phyloP scores from a whole-genome alignment of 345 rosid species.

The thale cress (Arabidopsis thaliana) region DNA sequence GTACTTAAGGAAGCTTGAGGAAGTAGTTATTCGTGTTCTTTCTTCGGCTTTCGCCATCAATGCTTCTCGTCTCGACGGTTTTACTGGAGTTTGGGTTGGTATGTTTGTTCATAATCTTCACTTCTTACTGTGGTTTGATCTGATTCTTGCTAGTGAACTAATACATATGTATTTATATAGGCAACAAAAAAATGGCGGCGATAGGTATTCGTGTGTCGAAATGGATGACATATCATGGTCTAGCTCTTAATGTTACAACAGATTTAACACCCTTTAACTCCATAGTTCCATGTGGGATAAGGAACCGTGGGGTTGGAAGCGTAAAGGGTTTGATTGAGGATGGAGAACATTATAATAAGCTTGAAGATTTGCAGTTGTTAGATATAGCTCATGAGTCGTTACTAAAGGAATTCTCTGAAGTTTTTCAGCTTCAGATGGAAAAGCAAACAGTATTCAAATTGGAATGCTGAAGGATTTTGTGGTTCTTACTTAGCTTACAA shows the following conservation, averaged over 20 bases:
- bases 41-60: conserved; percentile 63
- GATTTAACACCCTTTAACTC: conserved; percentile 70
- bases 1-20: conserved; percentile 87
- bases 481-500: neutral
- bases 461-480: neutral
- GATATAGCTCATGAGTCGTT: conserved; percentile 58
- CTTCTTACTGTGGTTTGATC: conserved; percentile 7
- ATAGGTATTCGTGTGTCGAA: conserved; percentile 73
- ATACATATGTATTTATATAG: conserved; percentile 41
- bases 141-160: neutral
- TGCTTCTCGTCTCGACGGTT: conserved; percentile 73
- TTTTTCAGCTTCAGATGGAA: conserved; percentile 62
- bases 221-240: conserved; percentile 82
- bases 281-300: conserved; percentile 85
- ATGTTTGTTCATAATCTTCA: conserved; percentile 21
- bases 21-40: conserved; percentile 75
- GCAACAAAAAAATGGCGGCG: conserved; percentile 77
- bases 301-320: conserved; percentile 69
- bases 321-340: conserved; percentile 53
- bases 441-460: conserved; percentile 21
- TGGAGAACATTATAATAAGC: conserved; percentile 5
- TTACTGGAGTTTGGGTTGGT: conserved; percentile 93
- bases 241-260: conserved; percentile 83
- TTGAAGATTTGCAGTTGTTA: conserved; percentile 50
- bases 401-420: conserved; percentile 67